Percentiles rank a stretch among this genome's conserved stretches.
These are phyloP conservation scores for Trichoderma aggressivum DNA, from an alignment of 2,329 filamentous ascomycete species.

Conservation along the genomic window DNA sequence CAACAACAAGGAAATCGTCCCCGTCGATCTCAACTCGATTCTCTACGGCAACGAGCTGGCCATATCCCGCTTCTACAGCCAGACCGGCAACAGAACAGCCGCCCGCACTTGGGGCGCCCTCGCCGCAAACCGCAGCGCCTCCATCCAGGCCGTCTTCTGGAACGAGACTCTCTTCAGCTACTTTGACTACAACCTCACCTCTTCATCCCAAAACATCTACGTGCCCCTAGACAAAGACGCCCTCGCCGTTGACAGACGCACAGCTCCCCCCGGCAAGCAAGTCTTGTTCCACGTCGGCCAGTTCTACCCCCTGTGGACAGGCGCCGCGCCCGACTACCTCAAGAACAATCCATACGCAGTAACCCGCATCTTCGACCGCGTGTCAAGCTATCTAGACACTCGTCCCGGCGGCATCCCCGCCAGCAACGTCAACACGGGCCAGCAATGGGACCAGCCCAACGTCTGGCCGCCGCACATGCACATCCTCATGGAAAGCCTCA, in stretches of 20 bases:
- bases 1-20: slow-evolving; percentile 56
- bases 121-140: slow-evolving; percentile 54
- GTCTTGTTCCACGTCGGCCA: slow-evolving; percentile 57
- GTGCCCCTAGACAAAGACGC: slow-evolving; percentile 47
- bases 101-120: slow-evolving; percentile 47
- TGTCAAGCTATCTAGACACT: slow-evolving; percentile 50
- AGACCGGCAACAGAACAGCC: slow-evolving; percentile 47
- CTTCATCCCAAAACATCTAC: slow-evolving; percentile 53
- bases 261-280: slow-evolving; percentile 53
- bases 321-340: slow-evolving; percentile 56
- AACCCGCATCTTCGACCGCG: slow-evolving; percentile 50
- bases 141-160: slow-evolving; percentile 64
- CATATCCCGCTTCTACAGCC: slow-evolving; percentile 53
- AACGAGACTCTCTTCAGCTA: slow-evolving; percentile 60
- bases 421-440: slow-evolving; percentile 57
- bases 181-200: slow-evolving; percentile 68
- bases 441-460: slow-evolving; percentile 70
- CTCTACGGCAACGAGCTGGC: slow-evolving; percentile 62
- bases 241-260: slow-evolving; percentile 27
- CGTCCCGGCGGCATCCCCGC: slow-evolving; percentile 58
- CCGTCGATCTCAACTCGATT: slow-evolving; percentile 66
- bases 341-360: slow-evolving; percentile 58
- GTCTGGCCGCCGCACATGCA: slow-evolving; percentile 68
- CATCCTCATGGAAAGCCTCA: slow-evolving; percentile 59
- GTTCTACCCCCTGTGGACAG: slow-evolving; percentile 68